Base-by-base conservation (phyloP, 1,284 basidiomycete genomes). In the Mycosarcoma mackinlayi region DNA sequence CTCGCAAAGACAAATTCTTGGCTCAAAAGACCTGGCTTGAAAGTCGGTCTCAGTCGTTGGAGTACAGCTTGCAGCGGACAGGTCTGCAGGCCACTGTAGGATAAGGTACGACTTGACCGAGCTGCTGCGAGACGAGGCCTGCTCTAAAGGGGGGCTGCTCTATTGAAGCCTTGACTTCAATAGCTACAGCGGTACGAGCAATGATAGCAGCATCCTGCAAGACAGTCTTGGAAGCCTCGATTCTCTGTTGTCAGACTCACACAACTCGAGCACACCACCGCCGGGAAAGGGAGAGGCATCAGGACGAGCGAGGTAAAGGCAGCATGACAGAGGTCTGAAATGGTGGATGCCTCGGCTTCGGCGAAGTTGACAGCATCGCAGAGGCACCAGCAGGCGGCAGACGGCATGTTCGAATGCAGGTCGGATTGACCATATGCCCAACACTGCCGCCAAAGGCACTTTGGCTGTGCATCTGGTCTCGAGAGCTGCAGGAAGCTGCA, bases 401-500 rank as follows among this genome's bases (percentile, higher is more conserved):
- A n/a, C n/a, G n/a, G n/a, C n/a, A n/a, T 14, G 10, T 24, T 28
- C n/a, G n/a, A 25, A 33, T 23, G 38, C 44, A 14, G 41, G 31
- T 16, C 57, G 44, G 50, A 60, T n/a, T n/a, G n/a, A n/a, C n/a
- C n/a, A n/a, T n/a, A 50, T 60, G 57, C 45, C 57, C 39, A 60
- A 60, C 50, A 48, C 25, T 28, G 42, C 48, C 11, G 4, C n/a
- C 24, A 40, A 16, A n/a, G 28, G 35, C 47, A 38, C 21, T 49
- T 24, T 39, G 25, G 18, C 46, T 21, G 34, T 48, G n/a, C 13
- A 16, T 9, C n/a, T 7, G 13, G 18, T 11, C 8, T 23, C 24
- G 21, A 21, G 7, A n/a, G 10, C 5, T 44, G 8, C 5, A 33
- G 44, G 16, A 28, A 18, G 45, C 44, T 53, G 50, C 57, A 50